Evolutionary conservation across 306 rosid species (phyloP).

Genomic region (Medicago ruthenica): DNA sequence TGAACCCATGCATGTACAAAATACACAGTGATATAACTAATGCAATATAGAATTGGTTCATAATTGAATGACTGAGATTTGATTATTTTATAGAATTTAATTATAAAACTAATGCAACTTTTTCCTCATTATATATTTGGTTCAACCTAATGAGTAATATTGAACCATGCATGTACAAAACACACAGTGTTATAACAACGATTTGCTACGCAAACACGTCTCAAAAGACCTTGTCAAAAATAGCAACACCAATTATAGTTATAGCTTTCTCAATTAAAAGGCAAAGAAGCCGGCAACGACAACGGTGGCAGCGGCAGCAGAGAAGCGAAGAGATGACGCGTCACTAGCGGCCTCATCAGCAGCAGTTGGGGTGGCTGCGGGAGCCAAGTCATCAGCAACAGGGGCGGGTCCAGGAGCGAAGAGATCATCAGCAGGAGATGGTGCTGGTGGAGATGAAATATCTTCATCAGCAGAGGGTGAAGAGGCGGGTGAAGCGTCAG

Average conservation of each 20-base stretch:
- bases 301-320: background rate
- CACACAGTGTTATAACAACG: background rate
- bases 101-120: background rate
- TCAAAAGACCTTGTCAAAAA: background rate
- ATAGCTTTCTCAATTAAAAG: slow-evolving; percentile 40
- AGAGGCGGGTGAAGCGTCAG: slow-evolving; percentile 35
- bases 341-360: background rate
- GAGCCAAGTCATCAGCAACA: background rate
- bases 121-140: background rate
- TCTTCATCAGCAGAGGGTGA: slow-evolving; percentile 29
- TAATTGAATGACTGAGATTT: background rate
- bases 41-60: no score
- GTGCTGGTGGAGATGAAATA: slow-evolving; percentile 66
- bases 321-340: slow-evolving; percentile 21
- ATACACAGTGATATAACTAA: background rate
- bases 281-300: slow-evolving; percentile 22
- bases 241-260: background rate
- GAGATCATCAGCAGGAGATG: slow-evolving; percentile 9
- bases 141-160: slow-evolving; percentile 15
- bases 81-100: background rate
- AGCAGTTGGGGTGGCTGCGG: background rate
- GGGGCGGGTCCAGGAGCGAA: slow-evolving; percentile 39
- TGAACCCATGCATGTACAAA: slow-evolving; percentile 14
- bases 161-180: slow-evolving; percentile 9
- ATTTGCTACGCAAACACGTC: background rate